Evolutionary conservation across 1,284 basidiomycete species (phyloP), one percentile per base, ranked within the genome.

Genomic region (Marasmius tenuissimus): DNA sequence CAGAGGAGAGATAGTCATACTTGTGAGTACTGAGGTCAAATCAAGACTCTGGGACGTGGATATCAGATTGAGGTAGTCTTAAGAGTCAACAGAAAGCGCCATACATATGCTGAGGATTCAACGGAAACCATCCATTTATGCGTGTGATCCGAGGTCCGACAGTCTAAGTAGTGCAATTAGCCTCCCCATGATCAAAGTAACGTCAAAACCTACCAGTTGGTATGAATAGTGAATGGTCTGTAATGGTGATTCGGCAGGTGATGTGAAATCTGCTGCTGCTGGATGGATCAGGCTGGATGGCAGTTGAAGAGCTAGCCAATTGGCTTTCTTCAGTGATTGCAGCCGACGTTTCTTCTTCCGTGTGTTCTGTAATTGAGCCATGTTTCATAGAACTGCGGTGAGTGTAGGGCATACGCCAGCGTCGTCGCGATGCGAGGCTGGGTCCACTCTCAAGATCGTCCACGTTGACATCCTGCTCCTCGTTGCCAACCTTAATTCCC

Each of bases 41-140:
- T 86, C 80, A 33, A 82, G 71, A 35, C 86, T 88, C 65, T 40
- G 60, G 52, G 37, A 40, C n/a, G 27, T 40, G 60, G 18, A n/a
- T 4, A 52, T 60, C 60, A 60, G 33, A 67, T 58, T 16, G 27
- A 27, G 27, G 27, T 2, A 2, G 4, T 27, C 27, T 27, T 27
- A 4, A 4, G 4, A 27, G 27, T 27, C 27, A 27, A 27, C 27
- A 27, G 27, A 27, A 27, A 27, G 27, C 27, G 27, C 27, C 87
- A 53, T 63, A 89, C 90, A 69, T 92, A 92, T 61, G 88, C 87
- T 12, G 90, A 87, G 6, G 89, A 81, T 20, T 85, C 82, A 5
- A 90, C 79, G 0, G 80, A 81, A 18, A 92, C 72, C 79, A 88
- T 87, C 91, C 90, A 92, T 64, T 83, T 84, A 70, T 91, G 87